Base-by-base conservation (phyloP, 768 basidiomycete species). In the Termitomyces sp. region DNA sequence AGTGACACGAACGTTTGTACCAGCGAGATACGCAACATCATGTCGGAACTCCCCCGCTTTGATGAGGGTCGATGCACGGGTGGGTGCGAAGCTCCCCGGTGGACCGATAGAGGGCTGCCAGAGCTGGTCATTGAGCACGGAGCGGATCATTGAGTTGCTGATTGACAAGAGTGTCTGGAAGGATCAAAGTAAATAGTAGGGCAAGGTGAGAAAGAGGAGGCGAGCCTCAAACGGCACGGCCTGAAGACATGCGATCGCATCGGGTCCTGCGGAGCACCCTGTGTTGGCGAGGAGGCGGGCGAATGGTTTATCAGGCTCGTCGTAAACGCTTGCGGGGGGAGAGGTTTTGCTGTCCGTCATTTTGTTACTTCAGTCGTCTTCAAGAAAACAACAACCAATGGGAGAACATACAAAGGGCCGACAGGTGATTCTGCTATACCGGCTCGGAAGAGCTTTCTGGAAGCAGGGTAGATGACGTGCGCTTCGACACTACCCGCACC, bases 21-120 rank as follows among this genome's bases (percentile, higher is more conserved):
- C 85, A 16, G 74, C 81, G 0, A 87, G 66, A 61, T 79, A 82
- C 11, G 85, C 84, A 2, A 87, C 68, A 54, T 55, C 53, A 50
- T 79, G 84, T 15, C 81, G 65, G 66, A 84, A 86, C 36, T 83
- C 73, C 6, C 83, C 83, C 7, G 76, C 70, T 0, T 73, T 67
- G 33, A 86, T 79, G 40, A 73, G 74, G 5, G 68, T 58, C 3
- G 84, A 86, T 3, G 83, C 80, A 35, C 79, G 68, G 55, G 74
- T 77, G 0, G 81, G 68, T 15, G 81, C 68, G 53, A 86, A 74
- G 66, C 82, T 86, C 3, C 82, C 83, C 0, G 71, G 57, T 1
- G 81, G 81, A 1, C 85, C 84, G 8, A 85, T 76, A 0, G 83
- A 60, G 0, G 85, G 84, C 65, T 86, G 76, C 85, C 85, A 86